These are phyloP conservation scores for Heterobasidion parviporum DNA, from an alignment of 1,284 basidiomycete species.

Conservation along the genomic window DNA sequence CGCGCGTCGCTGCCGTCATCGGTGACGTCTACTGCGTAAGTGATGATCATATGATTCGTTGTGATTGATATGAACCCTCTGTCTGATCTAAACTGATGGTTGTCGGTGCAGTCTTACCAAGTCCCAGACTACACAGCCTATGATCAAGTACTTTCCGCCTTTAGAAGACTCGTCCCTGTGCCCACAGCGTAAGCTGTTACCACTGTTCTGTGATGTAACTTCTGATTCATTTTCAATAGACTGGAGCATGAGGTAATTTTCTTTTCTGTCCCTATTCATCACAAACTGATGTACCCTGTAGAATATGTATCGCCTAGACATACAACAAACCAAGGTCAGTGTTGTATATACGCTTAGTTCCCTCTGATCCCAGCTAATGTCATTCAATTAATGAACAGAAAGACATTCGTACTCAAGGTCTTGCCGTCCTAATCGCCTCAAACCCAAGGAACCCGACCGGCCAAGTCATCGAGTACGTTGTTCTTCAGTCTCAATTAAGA, in stretches of 20 bases:
- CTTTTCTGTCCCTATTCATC: neutral
- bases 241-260: constrained; percentile 47
- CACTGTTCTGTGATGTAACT: neutral
- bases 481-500: neutral
- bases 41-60: constrained; percentile 1
- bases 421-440: constrained; percentile 82
- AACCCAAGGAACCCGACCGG: constrained; percentile 94
- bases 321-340: constrained; percentile 59
- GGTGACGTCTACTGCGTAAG: constrained; percentile 73
- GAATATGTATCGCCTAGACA: constrained; percentile 64
- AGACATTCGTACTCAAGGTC: constrained; percentile 73
- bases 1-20: constrained; percentile 86
- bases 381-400: constrained; percentile 30
- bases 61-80: neutral
- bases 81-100: neutral
- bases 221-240: constrained; percentile 23
- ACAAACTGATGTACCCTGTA: constrained; percentile 14
- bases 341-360: neutral
- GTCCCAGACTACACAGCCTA: constrained; percentile 86
- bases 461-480: constrained; percentile 47
- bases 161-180: constrained; percentile 84
- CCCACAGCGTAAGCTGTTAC: constrained; percentile 63
- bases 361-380: neutral
- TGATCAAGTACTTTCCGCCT: constrained; percentile 80
- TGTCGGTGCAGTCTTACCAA: constrained; percentile 59